Percentiles rank a stretch among this genome's conserved stretches.
Conservation (phyloP, 208 protist genomes). For the Leishmania gerbilli region DNA sequence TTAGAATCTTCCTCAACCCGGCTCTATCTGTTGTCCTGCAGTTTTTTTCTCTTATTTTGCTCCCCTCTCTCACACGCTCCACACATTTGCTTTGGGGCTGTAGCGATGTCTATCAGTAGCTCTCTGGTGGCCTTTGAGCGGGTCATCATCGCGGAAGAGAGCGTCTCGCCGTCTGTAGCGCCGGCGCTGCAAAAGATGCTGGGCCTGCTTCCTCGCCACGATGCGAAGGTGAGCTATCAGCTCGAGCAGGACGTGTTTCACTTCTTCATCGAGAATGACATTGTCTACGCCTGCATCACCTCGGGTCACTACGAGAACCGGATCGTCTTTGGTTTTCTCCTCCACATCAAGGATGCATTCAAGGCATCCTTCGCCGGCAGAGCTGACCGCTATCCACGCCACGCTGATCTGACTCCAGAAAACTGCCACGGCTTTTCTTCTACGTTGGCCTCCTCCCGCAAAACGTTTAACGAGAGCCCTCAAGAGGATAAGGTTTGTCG, state of each 20-base stretch:
- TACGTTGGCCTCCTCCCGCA: slow-evolving; percentile 35
- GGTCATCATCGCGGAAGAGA: slow-evolving; percentile 53
- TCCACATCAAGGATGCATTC: slow-evolving; percentile 65
- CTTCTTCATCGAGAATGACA: slow-evolving; percentile 85
- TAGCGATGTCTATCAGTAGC: slow-evolving; percentile 47
- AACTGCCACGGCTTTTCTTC: slow-evolving; percentile 51
- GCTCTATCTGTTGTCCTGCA: neutral
- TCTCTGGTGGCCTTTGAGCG: slow-evolving; percentile 59
- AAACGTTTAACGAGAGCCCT: slow-evolving; percentile 68
- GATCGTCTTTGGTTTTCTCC: slow-evolving; percentile 72
- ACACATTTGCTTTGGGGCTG: neutral
- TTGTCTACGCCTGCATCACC: slow-evolving; percentile 78
- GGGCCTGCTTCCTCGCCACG: slow-evolving; percentile 65
- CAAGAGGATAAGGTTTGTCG: slow-evolving; percentile 68
- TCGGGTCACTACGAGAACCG: slow-evolving; percentile 50
- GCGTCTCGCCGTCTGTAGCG: slow-evolving; percentile 38
- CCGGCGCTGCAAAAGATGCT: slow-evolving; percentile 67
- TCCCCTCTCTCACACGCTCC: neutral
- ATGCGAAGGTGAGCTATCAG: slow-evolving; percentile 81
- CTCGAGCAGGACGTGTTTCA: slow-evolving; percentile 75
- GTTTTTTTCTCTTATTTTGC: neutral
- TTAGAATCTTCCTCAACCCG: neutral
- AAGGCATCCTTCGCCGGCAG: slow-evolving; percentile 65
- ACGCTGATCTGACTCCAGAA: slow-evolving; percentile 40
- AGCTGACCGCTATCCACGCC: slow-evolving; percentile 47